These are phyloP conservation scores for Tolypocladium ovalisporum DNA, from an alignment of 2,329 filamentous ascomycete genomes.

Conservation along the genomic window DNA sequence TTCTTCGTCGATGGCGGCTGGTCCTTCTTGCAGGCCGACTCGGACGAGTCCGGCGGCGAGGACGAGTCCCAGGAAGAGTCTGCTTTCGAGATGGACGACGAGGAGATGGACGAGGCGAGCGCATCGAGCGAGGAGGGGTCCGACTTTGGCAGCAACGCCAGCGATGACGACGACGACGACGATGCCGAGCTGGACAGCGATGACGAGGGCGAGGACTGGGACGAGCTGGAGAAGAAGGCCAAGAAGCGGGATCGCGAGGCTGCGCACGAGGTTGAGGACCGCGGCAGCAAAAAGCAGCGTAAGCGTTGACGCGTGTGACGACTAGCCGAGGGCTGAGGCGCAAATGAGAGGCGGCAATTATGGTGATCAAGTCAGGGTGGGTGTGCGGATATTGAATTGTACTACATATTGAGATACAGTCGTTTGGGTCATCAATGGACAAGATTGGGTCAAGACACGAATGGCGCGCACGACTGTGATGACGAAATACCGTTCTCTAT, in stretches of 20 bases:
- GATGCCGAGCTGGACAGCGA: conserved; percentile 53
- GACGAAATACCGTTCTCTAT: background rate
- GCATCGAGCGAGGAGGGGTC: conserved; percentile 73
- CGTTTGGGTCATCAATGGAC: background rate
- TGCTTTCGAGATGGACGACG: conserved; percentile 83
- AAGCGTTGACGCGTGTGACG: conserved; percentile 17
- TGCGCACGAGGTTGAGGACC: conserved; percentile 44
- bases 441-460: background rate
- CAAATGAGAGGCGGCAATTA: no score
- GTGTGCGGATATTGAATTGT: background rate
- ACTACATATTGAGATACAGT: background rate
- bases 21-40: conserved; percentile 82
- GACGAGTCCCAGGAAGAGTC: conserved; percentile 82
- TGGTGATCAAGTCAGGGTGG: background rate
- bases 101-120: conserved; percentile 72
- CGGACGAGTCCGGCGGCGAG: conserved; percentile 68
- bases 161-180: conserved; percentile 66
- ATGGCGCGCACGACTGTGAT: background rate
- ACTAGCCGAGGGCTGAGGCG: background rate
- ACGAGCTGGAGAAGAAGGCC: conserved; percentile 85
- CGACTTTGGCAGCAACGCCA: conserved; percentile 86
- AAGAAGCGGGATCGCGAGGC: conserved; percentile 70
- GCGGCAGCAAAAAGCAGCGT: conserved; percentile 45
- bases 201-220: conserved; percentile 82
- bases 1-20: conserved; percentile 96